These are phyloP conservation scores for Candida qinlingensis DNA, from an alignment of 805 yeast genomes.

Conservation along the genomic window DNA sequence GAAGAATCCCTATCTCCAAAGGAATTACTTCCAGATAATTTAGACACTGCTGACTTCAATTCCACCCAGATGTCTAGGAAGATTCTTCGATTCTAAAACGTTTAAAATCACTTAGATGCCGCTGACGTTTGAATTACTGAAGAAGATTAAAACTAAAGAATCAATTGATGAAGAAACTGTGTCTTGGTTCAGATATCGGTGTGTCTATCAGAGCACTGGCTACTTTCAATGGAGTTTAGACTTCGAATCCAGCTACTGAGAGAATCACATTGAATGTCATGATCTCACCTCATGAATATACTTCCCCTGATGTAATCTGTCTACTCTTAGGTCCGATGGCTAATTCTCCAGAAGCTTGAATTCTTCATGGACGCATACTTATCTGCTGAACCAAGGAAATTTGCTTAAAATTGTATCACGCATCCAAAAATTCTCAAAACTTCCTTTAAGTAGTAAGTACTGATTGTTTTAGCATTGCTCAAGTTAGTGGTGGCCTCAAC, in stretches of 20 bases:
- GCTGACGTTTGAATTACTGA: slow-evolving; percentile 14
- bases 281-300: slow-evolving; percentile 11
- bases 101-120: slow-evolving; percentile 18
- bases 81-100: slow-evolving; percentile 14
- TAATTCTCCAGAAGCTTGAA: slow-evolving; percentile 59
- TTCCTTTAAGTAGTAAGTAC: too few relatives aligned
- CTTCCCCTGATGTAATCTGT: slow-evolving; percentile 47
- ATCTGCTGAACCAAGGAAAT: slow-evolving; percentile 49
- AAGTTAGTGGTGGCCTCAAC: too few relatives aligned
- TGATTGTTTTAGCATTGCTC: too few relatives aligned
- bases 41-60: slow-evolving; percentile 18
- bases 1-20: slow-evolving; percentile 20
- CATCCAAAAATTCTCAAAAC: too few relatives aligned
- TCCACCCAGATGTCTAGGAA: slow-evolving; percentile 19
- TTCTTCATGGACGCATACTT: slow-evolving; percentile 55
- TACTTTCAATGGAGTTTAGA: slow-evolving; percentile 57
- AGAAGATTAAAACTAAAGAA: slow-evolving; percentile 13
- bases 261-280: slow-evolving; percentile 36
- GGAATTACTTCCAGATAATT: slow-evolving; percentile 17
- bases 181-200: slow-evolving; percentile 68
- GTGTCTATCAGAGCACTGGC: slow-evolving; percentile 65
- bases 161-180: slow-evolving; percentile 17
- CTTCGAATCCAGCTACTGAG: slow-evolving; percentile 56
- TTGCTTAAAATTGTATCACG: slow-evolving; percentile 26
- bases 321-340: slow-evolving; percentile 68